Evolutionary conservation across 1,284 basidiomycete species (phyloP).

Genomic region (Termitomyces sp.): DNA sequence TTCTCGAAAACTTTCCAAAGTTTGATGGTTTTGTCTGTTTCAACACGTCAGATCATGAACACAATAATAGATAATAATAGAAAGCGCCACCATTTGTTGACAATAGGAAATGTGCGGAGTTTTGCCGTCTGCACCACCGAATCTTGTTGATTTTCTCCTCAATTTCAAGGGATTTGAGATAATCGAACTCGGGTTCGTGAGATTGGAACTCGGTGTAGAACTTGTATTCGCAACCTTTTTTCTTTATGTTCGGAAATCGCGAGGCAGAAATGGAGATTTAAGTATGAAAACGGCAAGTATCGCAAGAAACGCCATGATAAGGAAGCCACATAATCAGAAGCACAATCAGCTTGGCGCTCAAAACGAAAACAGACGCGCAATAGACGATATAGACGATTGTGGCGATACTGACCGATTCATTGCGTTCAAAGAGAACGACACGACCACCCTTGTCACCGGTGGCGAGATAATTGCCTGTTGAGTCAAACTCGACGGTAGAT

Average conservation of each 20-base stretch:
- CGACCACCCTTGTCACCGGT: conserved; percentile 99
- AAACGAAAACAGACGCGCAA: conserved; percentile 11
- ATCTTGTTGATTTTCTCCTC: conserved; percentile 99
- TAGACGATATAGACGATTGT: conserved; percentile 9
- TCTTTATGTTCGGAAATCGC: conserved; percentile 44
- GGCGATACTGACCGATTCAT: conserved; percentile 78
- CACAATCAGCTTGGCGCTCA: conserved; percentile 25
- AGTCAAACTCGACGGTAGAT: conserved; percentile 99
- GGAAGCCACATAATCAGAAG: conserved; percentile 20
- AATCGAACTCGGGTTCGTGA: conserved; percentile 99
- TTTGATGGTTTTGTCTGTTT: conserved; percentile 97
- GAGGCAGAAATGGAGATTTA: conserved; percentile 8
- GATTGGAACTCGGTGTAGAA: conserved; percentile 99
- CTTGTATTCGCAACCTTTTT: conserved; percentile 99
- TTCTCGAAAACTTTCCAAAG: conserved; percentile 99
- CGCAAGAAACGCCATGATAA: conserved; percentile 12
- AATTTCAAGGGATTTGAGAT: conserved; percentile 99
- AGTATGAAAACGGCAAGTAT: conserved; percentile 3
- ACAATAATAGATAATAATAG: conserved; percentile 5
- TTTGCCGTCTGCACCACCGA: conserved; percentile 99
- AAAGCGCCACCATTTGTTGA: conserved; percentile 84
- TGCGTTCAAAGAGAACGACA: conserved; percentile 97
- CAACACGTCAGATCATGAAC: conserved; percentile 3
- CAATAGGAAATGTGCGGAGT: conserved; percentile 93
- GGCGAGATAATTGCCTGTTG: conserved; percentile 98